Evolutionary conservation across 1,284 basidiomycete genomes (phyloP).

Genomic region (Sporisorium scitamineum): DNA sequence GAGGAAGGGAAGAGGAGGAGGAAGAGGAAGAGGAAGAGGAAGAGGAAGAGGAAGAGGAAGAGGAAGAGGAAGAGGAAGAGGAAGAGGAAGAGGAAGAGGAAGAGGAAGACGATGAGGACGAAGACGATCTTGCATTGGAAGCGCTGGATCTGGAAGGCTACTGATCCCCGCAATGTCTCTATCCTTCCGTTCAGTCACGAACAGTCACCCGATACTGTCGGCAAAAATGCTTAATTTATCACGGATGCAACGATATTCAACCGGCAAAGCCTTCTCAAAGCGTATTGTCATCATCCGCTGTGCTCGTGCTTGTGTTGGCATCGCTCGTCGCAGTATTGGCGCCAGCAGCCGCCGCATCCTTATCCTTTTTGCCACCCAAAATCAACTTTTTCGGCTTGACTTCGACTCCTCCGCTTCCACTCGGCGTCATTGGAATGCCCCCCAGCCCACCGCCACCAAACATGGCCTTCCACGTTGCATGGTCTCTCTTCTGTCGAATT

Average conservation of each 20-base stretch:
- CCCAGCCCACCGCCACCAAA: conserved; percentile 56
- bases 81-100: conserved; percentile 77
- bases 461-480: conserved; percentile 65
- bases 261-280: background rate
- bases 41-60: conserved; percentile 37
- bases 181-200: background rate
- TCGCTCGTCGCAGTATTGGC: background rate
- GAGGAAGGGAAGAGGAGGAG: conserved; percentile 16
- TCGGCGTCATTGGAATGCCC: conserved; percentile 34
- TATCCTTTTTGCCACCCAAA: conserved; percentile 34
- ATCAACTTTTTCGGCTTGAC: conserved; percentile 52
- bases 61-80: conserved; percentile 44
- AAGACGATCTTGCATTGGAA: conserved; percentile 98
- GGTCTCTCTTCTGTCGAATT: conserved; percentile 62
- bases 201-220: background rate
- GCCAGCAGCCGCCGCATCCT: conserved; percentile 4
- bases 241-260: background rate
- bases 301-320: conserved; percentile 4
- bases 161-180: conserved; percentile 1
- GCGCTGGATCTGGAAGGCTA: conserved; percentile 83
- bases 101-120: conserved; percentile 91
- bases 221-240: background rate
- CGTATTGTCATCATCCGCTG: conserved; percentile 19
- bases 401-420: conserved; percentile 17
- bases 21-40: conserved; percentile 30